These are phyloP conservation scores for Kokia cookei DNA, from an alignment of 441 rosid species.

Conservation along the genomic window DNA sequence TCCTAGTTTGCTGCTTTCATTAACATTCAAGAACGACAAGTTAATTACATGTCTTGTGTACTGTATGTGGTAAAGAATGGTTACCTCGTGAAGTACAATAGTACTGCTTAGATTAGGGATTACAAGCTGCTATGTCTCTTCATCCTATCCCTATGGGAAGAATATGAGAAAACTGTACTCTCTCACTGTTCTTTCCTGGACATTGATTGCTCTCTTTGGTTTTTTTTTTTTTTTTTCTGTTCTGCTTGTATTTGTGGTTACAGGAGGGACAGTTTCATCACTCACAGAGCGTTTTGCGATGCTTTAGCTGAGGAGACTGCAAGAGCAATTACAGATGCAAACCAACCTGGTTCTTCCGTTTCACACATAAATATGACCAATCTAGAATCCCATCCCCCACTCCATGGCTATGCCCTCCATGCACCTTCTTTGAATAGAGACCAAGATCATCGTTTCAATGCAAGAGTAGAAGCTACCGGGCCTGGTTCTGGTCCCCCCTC, in stretches of 20 bases:
- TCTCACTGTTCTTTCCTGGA: slow-evolving; percentile 5
- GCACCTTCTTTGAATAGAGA: slow-evolving; percentile 28
- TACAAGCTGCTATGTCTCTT: background rate
- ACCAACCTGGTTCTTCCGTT: slow-evolving; percentile 5
- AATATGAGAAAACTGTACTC: slow-evolving; percentile 2
- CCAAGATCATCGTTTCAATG: slow-evolving; percentile 15
- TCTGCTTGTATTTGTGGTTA: slow-evolving; percentile 18
- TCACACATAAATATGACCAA: slow-evolving; percentile 5
- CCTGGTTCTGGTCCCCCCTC: background rate
- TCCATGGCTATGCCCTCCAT: slow-evolving; percentile 16
- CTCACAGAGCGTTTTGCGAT: slow-evolving; percentile 50
- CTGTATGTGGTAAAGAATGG: too few species aligned
- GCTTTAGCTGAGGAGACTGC: slow-evolving; percentile 40
- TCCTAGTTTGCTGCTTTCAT: too few species aligned
- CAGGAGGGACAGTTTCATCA: slow-evolving; percentile 55
- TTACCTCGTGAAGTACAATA: too few species aligned
- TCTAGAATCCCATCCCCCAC: slow-evolving; percentile 15
- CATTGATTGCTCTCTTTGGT: slow-evolving; percentile 25
- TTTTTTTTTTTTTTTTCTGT: background rate
- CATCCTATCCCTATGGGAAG: slow-evolving; percentile 9
- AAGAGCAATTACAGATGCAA: slow-evolving; percentile 22
- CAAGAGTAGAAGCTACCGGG: slow-evolving; percentile 1
- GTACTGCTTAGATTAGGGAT: too few species aligned
- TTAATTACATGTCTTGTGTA: too few species aligned
- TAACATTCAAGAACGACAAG: background rate